Conservation (phyloP, 768 basidiomycete species). For the Udeniomyces megalosporus region DNA sequence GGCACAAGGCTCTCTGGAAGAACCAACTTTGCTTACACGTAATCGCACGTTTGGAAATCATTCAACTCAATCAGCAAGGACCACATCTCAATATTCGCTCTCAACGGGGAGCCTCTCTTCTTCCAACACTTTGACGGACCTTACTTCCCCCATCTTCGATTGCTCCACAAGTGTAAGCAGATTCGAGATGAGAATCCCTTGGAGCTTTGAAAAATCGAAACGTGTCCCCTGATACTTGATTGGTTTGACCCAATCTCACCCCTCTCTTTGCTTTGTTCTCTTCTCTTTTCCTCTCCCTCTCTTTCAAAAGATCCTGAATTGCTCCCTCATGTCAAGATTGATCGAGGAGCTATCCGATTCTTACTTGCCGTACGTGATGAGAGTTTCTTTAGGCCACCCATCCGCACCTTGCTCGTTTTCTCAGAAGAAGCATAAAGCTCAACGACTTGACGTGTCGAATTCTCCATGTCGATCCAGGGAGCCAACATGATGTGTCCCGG, state of each 20-base stretch:
- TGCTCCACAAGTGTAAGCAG: constrained; percentile 80
- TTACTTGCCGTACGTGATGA: constrained; percentile 48
- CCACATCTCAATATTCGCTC: constrained; percentile 80
- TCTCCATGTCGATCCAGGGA: constrained; percentile 28
- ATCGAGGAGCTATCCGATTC: constrained; percentile 96
- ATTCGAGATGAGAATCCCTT: no score
- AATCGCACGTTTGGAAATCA: no score
- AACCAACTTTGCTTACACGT: no score
- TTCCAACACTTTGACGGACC: constrained; percentile 96
- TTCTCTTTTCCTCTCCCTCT: neutral
- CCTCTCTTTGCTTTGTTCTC: neutral
- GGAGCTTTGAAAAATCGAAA: no score
- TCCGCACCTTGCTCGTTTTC: no score
- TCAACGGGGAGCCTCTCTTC: constrained; percentile 72
- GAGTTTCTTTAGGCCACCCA: neutral
- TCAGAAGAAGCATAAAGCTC: neutral
- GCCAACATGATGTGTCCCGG: constrained; percentile 49
- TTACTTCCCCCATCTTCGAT: constrained; percentile 67
- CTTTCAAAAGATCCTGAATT: constrained; percentile 74
- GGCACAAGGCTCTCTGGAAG: no score
- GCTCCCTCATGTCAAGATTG: constrained; percentile 72
- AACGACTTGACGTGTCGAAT: neutral
- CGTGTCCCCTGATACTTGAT: no score
- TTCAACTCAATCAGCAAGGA: constrained; percentile 90
- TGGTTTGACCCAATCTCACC: no score